These are phyloP conservation scores for Capronia coronata DNA, from an alignment of 2,329 filamentous ascomycete species.

Conservation along the genomic window DNA sequence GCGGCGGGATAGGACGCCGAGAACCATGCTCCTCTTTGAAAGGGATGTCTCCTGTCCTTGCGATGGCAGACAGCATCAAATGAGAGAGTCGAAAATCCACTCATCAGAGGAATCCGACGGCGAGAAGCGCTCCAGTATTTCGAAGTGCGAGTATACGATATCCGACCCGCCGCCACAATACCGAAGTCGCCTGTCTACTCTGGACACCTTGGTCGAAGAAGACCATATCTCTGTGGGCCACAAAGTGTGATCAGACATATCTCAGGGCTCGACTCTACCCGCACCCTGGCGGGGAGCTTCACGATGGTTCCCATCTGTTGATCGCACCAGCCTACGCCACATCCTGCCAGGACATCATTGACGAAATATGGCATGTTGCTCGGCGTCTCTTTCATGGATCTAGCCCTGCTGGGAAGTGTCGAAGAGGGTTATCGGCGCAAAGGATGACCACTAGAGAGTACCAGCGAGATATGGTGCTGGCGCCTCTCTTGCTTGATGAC, in stretches of 20 bases:
- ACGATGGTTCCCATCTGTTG: too few species aligned
- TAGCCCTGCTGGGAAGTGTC: background rate
- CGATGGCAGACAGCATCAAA: constrained; percentile 4
- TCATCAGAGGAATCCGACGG: background rate
- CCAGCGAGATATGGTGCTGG: background rate
- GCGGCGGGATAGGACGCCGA: constrained; percentile 9
- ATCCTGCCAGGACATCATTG: too few species aligned
- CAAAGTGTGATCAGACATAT: background rate
- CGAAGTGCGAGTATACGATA: background rate
- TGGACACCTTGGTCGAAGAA: constrained; percentile 5
- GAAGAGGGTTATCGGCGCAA: background rate
- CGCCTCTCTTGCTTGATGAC: background rate
- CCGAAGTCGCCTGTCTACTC: constrained; percentile 4
- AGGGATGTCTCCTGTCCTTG: constrained; percentile 8
- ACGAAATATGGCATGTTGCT: too few species aligned
- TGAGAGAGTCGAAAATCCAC: background rate
- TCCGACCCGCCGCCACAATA: constrained; percentile 1
- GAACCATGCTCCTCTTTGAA: constrained; percentile 16
- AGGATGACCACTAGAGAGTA: background rate
- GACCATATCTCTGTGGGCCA: background rate
- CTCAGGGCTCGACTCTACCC: too few species aligned
- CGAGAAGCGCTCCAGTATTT: background rate
- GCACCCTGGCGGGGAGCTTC: too few species aligned
- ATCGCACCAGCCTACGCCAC: too few species aligned
- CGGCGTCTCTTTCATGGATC: too few species aligned